Evolutionary conservation across 2,329 filamentous ascomycete genomes (phyloP).

Genomic region (Epichloe brachyelytri): DNA sequence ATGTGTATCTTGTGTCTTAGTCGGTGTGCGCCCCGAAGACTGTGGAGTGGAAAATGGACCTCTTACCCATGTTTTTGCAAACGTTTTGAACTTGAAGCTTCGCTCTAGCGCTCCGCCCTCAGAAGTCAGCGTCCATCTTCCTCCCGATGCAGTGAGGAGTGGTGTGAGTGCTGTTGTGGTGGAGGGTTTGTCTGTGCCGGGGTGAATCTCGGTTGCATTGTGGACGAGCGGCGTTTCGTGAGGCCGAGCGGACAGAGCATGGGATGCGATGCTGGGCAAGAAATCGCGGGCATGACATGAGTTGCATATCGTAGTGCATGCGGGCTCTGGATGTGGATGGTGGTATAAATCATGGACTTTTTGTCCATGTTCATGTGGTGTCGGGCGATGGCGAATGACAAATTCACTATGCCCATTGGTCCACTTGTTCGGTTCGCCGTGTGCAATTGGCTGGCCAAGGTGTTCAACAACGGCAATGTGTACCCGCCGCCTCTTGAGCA

Average conservation of each 20-base stretch:
- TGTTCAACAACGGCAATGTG: background rate
- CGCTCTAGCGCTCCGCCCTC: constrained; percentile 44
- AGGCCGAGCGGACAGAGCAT: background rate
- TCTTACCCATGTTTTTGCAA: constrained; percentile 51
- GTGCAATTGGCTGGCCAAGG: no score
- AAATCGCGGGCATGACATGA: background rate
- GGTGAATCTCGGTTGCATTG: constrained; percentile 28
- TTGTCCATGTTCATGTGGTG: no score
- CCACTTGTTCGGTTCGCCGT: no score
- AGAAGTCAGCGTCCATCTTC: constrained; percentile 37
- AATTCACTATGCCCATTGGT: no score
- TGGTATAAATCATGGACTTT: background rate
- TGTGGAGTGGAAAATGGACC: constrained; percentile 8
- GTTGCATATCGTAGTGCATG: background rate
- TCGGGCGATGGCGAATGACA: no score
- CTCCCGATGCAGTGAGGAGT: constrained; percentile 26
- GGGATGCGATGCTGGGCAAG: background rate
- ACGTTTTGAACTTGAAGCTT: constrained; percentile 50
- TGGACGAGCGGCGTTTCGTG: constrained; percentile 5
- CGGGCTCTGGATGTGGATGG: background rate
- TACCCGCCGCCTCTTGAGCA: background rate
- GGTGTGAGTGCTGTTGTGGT: constrained; percentile 23
- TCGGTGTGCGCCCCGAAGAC: background rate
- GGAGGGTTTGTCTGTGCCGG: constrained; percentile 29
- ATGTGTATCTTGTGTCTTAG: background rate